phyloP scores from a whole-genome alignment of 164 flowering plant species.

The Tinospora cordifolia region DNA sequence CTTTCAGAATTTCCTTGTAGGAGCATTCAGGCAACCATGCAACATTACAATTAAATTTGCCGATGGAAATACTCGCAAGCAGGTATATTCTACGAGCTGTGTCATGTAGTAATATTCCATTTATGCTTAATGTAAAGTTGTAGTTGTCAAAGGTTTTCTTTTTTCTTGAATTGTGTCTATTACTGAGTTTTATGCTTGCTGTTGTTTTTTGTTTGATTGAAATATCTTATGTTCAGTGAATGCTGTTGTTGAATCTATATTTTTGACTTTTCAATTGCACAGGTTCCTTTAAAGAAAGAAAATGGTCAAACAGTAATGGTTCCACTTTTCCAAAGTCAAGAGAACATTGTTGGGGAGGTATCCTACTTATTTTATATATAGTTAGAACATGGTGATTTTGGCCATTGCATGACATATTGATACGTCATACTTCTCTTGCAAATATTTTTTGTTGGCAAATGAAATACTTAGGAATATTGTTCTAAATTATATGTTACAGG shows the following conservation, averaged over 20 bases:
- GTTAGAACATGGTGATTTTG: neutral
- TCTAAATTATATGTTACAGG: constrained; percentile 30
- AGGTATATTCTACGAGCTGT: constrained; percentile 36
- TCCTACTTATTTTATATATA: neutral
- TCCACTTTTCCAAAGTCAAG: constrained; percentile 89
- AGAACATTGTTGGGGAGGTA: constrained; percentile 91
- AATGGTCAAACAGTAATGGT: constrained; percentile 73
- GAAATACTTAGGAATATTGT: neutral
- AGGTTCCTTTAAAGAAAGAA: constrained; percentile 83
- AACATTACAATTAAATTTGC: constrained; percentile 43
- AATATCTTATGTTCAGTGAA: neutral
- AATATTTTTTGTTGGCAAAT: neutral
- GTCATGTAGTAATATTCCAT: neutral
- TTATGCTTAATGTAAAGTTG: neutral
- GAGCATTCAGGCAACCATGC: constrained; percentile 75
- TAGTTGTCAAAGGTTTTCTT: neutral
- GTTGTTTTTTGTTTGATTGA: neutral
- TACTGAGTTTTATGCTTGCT: neutral
- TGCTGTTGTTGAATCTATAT: neutral
- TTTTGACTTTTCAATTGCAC: neutral
- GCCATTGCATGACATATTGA: neutral
- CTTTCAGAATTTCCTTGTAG: constrained; percentile 54
- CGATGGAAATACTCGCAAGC: constrained; percentile 63
- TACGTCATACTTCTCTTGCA: neutral
- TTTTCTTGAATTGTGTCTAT: neutral